phyloP scores from a whole-genome alignment of 495 filamentous ascomycete species.

The Penicillium psychrofluorescens region DNA sequence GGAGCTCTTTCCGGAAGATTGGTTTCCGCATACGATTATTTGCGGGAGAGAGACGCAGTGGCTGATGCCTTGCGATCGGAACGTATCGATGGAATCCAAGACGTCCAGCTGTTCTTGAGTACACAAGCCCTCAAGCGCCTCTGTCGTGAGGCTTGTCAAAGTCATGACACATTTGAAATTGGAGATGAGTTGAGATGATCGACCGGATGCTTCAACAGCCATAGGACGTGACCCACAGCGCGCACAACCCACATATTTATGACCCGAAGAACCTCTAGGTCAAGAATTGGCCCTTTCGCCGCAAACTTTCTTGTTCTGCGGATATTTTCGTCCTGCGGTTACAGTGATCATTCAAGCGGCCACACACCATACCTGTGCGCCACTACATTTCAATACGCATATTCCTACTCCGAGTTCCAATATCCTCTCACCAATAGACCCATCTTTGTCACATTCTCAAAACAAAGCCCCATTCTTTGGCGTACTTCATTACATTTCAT shows the following conservation, averaged over 20 bases:
- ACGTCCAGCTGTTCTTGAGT: conserved; percentile 37
- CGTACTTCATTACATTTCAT: conserved; percentile 1
- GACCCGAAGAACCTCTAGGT: not conserved
- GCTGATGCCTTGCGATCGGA: conserved; percentile 50
- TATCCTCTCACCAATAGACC: not conserved
- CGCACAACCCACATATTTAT: not conserved
- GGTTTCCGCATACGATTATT: too few species aligned
- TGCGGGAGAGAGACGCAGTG: conserved; percentile 47
- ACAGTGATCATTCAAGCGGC: conserved; percentile 1
- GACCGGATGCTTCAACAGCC: not conserved
- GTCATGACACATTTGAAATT: not conserved
- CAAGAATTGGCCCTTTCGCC: not conserved
- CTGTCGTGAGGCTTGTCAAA: conserved; percentile 2
- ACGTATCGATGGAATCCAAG: conserved; percentile 49
- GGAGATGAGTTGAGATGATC: not conserved
- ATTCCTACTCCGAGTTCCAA: not conserved
- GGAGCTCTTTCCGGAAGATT: too few species aligned
- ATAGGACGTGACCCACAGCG: not conserved
- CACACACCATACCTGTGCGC: conserved; percentile 1
- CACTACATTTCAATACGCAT: conserved; percentile 1
- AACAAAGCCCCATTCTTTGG: not conserved
- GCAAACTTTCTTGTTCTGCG: not conserved
- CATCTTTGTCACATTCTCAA: not conserved
- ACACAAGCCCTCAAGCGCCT: conserved; percentile 9
- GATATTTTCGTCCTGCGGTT: not conserved